A percentile compares a stretch with the other conserved stretches of the same genome.
phyloP scores from a whole-genome alignment of 331 rosid species.

The Dryas integrifolia region DNA sequence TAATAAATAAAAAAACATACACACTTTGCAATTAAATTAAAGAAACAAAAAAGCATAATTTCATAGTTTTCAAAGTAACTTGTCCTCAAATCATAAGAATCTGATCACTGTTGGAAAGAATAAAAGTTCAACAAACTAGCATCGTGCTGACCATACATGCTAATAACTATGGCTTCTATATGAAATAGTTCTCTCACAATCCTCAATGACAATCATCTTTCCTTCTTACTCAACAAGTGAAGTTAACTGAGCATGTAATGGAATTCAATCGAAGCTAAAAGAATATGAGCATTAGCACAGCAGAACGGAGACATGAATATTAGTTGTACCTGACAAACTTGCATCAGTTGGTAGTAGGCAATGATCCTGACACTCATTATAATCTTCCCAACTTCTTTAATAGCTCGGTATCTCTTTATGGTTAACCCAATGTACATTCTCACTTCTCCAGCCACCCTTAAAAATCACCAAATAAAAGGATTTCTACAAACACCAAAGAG shows the following conservation, averaged over 20 bases:
- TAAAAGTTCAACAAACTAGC: not conserved
- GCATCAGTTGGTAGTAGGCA: conserved; percentile 77
- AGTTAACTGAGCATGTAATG: not conserved
- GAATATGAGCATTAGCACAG: not conserved
- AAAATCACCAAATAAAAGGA: conserved; percentile 28
- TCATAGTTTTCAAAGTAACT: not conserved
- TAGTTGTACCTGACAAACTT: conserved; percentile 80
- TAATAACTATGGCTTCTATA: not conserved
- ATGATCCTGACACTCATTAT: conserved; percentile 84
- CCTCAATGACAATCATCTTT: not conserved
- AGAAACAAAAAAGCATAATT: not conserved
- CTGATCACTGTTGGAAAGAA: not conserved
- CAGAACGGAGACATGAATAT: not conserved
- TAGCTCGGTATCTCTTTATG: conserved; percentile 52
- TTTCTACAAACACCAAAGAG: conserved; percentile 29
- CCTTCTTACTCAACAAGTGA: not conserved
- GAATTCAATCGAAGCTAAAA: not conserved
- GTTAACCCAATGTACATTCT: conserved; percentile 82
- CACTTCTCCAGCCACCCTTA: conserved; percentile 44
- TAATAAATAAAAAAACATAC: not conserved
- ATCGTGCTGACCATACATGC: not conserved
- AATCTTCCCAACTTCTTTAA: conserved; percentile 67
- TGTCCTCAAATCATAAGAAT: not conserved
- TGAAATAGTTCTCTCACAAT: not conserved
- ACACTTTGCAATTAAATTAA: not conserved